Evolutionary conservation across 805 yeast genomes (phyloP), one percentile per base, ranked within the genome.

Genomic region (Myxozyma melibiosi): DNA sequence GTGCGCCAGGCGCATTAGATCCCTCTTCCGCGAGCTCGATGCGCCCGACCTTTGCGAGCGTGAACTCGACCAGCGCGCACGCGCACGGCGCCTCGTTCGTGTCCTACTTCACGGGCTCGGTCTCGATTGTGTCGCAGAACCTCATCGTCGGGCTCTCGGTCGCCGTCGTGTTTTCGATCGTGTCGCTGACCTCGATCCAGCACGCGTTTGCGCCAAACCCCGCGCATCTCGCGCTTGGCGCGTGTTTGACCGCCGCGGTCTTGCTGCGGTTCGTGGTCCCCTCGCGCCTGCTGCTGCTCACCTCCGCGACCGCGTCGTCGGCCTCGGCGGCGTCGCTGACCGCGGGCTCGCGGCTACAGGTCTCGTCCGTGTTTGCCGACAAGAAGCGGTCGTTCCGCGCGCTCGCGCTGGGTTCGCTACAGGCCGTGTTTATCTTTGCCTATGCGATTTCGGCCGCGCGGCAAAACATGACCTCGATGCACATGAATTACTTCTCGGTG

Each of bases 401-500:
- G 4, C n/a, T 57, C 11, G 51, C 51, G 1, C 40, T 60, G 18
- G 64, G 63, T 2, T 25, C 50, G 8, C 30, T 57, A 25, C 63
- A 57, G 27, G 49, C 51, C 9, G 24, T 53, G 8, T 53, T 25
- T 20, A 39, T 53, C 28, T 11, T 34, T 4, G 16, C 45, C 39
- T 53, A 50, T 20, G 53, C 57, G 13, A 39, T 35, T 43, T 48
- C 53, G 13, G 58, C 59, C 43, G 25, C 45, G 13, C 24, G 55
- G 8, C 62, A 60, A 24, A 58, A 31, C 37, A 60, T 60, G 64
- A 18, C 62, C 3, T 53, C 62, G 7, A 20, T 60, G 33, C 64
- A 60, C 46, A 53, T 49, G 64, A 60, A 60, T 51, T 60, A 52
- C 47, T 60, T 60, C 38, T 60, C 64, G n/a, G 58, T 57, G 13